Conservation (phyloP, 1,139 yeast genomes). For the Schwanniomyces etchellsii region DNA sequence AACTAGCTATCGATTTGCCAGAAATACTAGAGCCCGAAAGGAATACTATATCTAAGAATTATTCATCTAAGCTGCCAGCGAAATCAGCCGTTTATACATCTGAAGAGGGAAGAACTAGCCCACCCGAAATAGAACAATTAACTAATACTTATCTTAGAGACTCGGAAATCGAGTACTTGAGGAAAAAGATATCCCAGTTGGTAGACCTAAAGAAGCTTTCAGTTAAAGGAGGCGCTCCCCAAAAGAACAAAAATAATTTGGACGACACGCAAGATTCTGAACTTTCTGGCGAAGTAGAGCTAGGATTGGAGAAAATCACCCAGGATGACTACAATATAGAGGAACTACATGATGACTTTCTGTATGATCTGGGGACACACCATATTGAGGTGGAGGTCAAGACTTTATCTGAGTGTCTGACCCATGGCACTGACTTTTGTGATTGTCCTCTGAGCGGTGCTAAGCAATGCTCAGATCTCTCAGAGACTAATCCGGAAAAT, state of each 20-base stretch:
- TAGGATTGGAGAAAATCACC: constrained; percentile 9
- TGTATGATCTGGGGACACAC: constrained; percentile 24
- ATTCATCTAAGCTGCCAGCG: neutral
- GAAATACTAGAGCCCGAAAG: too few species aligned
- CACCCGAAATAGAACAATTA: constrained; percentile 13
- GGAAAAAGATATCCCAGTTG: constrained; percentile 23
- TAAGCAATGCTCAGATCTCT: too few species aligned
- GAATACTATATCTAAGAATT: too few species aligned
- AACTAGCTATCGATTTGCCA: too few species aligned
- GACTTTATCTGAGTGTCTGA: constrained; percentile 22
- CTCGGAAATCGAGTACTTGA: constrained; percentile 27
- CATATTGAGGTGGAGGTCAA: constrained; percentile 41
- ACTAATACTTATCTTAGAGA: constrained; percentile 20
- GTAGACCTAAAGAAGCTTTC: constrained; percentile 9
- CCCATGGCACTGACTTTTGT: constrained; percentile 27
- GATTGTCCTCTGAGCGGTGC: too few species aligned
- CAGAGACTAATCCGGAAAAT: too few species aligned
- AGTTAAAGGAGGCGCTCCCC: neutral
- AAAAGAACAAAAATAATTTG: too few species aligned
- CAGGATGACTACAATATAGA: constrained; percentile 37
- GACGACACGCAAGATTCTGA: neutral
- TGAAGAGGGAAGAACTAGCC: neutral
- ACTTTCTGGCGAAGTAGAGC: neutral
- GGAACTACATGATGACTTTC: constrained; percentile 25
- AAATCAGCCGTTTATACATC: too few species aligned